Evolutionary conservation across 768 basidiomycete genomes (phyloP), one percentile per base, ranked within the genome.

Genomic region (Sarcodon sp.): DNA sequence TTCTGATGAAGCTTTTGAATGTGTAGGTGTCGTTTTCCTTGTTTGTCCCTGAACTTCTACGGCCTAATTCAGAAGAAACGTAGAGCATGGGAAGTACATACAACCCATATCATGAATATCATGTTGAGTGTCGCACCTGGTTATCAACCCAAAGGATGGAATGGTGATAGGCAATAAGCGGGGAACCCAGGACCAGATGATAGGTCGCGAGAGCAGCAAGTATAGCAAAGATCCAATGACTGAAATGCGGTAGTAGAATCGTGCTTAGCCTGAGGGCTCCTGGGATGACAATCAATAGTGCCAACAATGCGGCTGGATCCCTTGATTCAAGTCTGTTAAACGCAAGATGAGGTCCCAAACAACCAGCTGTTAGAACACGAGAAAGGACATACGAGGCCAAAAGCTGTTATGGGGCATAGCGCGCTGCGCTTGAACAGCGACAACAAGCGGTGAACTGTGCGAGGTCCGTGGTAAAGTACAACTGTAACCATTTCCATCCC

Each of bases 161-260:
- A 51, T 11, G 56, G 56, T 53, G 56, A 44, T 57, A 57, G 5
- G 36, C 3, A 27, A 35, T 10, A n/a, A 57, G 36, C 12, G 53
- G 54, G 35, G 35, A 46, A 9, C 21, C 35, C 8, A 57, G 48
- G n/a, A 69, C 60, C 1, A 67, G 66, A 35, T 55, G 45, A 7
- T 69, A 59, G 6, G 55, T 52, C 33, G 45, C 0, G 21, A 48
- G 51, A 6, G 18, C 13, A 32, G 44, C 7, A 32, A 47, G 35
- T 31, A 39, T 32, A 31, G 44, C 34, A 31, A 39, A 15, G 21
- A 32, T 36, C 18, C 16, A 33, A 8, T 21, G 31, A 39, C 21
- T 31, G 34, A 39, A 48, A 32, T 13, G 21, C 33, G 37, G 39
- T 21, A 33, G 47, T 16, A 41, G 13, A 27, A 33, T 39, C 35